Percentiles rank a stretch among this genome's conserved stretches.
Conservation (phyloP, 305 asterid genomes). For the Rubia tinctorum region DNA sequence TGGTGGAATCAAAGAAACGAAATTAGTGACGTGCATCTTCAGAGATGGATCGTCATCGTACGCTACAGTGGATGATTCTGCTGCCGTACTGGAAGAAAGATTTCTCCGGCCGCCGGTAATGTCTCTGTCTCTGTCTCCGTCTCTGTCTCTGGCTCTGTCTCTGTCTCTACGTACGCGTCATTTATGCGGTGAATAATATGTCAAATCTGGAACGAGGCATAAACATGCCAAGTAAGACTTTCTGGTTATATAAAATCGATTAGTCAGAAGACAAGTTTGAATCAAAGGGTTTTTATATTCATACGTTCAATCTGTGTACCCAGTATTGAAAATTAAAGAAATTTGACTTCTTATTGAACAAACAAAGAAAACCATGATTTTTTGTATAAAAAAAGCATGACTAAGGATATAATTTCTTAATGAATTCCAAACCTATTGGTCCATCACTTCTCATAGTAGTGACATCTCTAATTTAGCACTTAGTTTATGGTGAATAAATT, state of each 20-base stretch:
- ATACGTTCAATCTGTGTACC: not conserved
- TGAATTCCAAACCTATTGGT: too few species aligned
- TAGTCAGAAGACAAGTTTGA: not conserved
- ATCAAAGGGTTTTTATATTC: not conserved
- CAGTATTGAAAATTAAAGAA: not conserved
- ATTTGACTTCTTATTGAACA: not conserved
- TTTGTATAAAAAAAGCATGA: too few species aligned
- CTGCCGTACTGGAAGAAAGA: slow-evolving; percentile 13
- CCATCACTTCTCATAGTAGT: too few species aligned
- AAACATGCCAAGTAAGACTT: slow-evolving; percentile 6
- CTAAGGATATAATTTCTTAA: too few species aligned
- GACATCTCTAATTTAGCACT: too few species aligned
- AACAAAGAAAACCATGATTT: too few species aligned
- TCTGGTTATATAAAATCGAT: not conserved
- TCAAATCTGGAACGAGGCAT: too few species aligned
- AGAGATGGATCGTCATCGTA: slow-evolving; percentile 31
- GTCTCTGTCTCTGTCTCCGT: not conserved
- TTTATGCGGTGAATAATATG: not conserved
- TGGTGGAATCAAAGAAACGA: not conserved
- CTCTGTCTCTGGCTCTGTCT: too few species aligned
- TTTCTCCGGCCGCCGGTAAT: slow-evolving; percentile 39
- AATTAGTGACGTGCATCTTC: slow-evolving; percentile 18
- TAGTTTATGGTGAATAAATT: too few species aligned
- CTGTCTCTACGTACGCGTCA: not conserved
- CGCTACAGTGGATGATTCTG: slow-evolving; percentile 14